A percentile compares a stretch with the other conserved stretches of the same genome.
These are phyloP conservation scores for Candida neerlandica DNA, from an alignment of 1,139 yeast genomes.

Conservation along the genomic window DNA sequence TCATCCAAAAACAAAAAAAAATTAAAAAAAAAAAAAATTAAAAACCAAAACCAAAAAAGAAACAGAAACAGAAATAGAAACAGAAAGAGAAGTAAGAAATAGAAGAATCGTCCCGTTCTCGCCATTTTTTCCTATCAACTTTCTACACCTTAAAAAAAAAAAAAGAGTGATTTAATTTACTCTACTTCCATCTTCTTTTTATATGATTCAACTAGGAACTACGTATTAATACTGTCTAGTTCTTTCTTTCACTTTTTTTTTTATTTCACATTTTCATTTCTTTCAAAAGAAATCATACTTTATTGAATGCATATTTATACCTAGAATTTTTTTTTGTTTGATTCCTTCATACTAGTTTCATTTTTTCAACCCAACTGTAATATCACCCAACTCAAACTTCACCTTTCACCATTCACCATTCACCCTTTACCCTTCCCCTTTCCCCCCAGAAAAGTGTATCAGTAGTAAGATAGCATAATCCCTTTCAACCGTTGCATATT, in stretches of 20 bases:
- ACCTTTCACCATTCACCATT: not conserved
- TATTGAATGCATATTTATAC: conserved; percentile 1
- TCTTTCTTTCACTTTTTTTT: not conserved
- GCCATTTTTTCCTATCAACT: not conserved
- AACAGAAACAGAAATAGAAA: not conserved
- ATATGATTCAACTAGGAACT: not conserved
- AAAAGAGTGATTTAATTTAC: not conserved
- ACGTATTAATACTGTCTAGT: too few species aligned
- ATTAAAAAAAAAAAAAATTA: not conserved
- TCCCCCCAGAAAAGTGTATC: not conserved
- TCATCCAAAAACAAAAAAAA: not conserved
- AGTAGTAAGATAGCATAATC: not conserved
- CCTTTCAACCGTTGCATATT: not conserved
- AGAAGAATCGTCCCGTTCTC: not conserved
- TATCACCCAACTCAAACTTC: not conserved
- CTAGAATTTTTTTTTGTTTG: not conserved
- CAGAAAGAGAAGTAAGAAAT: not conserved
- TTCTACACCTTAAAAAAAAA: not conserved
- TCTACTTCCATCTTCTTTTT: not conserved
- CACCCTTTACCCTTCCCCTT: not conserved
- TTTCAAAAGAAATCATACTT: not conserved
- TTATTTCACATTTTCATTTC: not conserved
- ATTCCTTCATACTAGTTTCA: not conserved
- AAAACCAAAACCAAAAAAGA: not conserved
- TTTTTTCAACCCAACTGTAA: conserved; percentile 1